These are phyloP conservation scores for Brettanomyces custersianus DNA, from an alignment of 805 yeast genomes.

Conservation along the genomic window DNA sequence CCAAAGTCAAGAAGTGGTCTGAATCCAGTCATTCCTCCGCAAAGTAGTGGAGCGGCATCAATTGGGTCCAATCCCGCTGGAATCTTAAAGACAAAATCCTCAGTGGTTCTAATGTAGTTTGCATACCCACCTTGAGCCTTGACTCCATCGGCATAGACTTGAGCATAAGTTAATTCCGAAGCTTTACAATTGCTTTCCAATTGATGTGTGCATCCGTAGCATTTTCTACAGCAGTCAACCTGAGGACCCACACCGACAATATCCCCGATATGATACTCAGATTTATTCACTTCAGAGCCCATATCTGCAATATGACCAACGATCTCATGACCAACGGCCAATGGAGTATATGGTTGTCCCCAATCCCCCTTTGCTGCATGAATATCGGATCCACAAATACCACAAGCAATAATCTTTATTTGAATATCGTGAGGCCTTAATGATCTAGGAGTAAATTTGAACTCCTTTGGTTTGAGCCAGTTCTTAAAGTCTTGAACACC, in stretches of 20 bases:
- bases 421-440: conserved; percentile 25
- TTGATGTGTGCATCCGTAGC: conserved; percentile 29
- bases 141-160: conserved; percentile 35
- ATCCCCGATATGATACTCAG: conserved; percentile 34
- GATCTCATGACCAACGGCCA: conserved; percentile 39
- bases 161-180: conserved; percentile 42
- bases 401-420: conserved; percentile 37
- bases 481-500: conserved; percentile 11
- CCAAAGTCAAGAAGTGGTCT: conserved; percentile 36
- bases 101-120: conserved; percentile 35
- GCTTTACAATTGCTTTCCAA: conserved; percentile 42
- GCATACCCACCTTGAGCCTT: conserved; percentile 41
- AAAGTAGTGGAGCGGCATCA: conserved; percentile 43
- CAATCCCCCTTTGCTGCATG: conserved; percentile 31
- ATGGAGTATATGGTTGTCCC: conserved; percentile 10
- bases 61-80: conserved; percentile 36
- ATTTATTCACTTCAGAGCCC: conserved; percentile 26
- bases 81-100: conserved; percentile 37
- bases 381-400: conserved; percentile 44
- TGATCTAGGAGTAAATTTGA: conserved; percentile 11
- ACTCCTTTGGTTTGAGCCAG: conserved; percentile 12
- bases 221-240: conserved; percentile 28
- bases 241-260: conserved; percentile 46
- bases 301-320: conserved; percentile 32
- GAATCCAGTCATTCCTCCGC: conserved; percentile 49